Base-by-base conservation (phyloP, 2,329 filamentous ascomycete genomes). In the Ophiocordyceps camponoti-saundersi region DNA sequence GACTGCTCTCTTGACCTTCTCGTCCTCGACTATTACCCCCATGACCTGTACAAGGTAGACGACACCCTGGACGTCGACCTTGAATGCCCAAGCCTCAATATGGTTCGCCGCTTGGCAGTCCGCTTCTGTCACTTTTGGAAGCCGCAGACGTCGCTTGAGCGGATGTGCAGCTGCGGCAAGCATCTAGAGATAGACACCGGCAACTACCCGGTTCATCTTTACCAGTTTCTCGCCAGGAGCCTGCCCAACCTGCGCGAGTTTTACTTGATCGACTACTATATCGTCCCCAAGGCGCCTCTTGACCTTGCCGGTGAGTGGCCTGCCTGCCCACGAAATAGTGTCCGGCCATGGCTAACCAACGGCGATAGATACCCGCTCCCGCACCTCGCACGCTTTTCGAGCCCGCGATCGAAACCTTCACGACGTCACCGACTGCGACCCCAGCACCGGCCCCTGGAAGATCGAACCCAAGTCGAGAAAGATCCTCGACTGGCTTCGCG, bases 221-320 rank as follows among this genome's bases (percentile, higher is more conserved):
- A 67, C 51, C 64, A 69, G 44, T 68, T 71, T 30, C 56, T 68
- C 7, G 60, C 65, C 2, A 56, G 66, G 11, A 62, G 66, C 49
- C 54, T 66, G 15, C 64, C 64, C 1, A 66, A 64, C 15, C 56
- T 71, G 6, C 61, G 69, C 48, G 57, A 61, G 1, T 67, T 71
- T 42, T 70, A 66, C 49, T 64, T 71, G 43, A 55, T 71, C 21
- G 68, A 71, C 50, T 68, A 66, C 46, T 56, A 67, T 6, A 62
- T 67, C 3, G 49, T 66, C 5, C 45, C 41, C 7, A 61, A 59
- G 44, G 16, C 16, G n/a, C 15, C 20, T 8, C 41, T 12, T 5
- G 11, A 21, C 13, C 41, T 2, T 29, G 6, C 21, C 13, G 13
- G 41, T 40, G 36, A 40, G 36, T 7, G 6, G 6, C 36, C 12